Base-by-base conservation (phyloP, 192 early-diverging fungal genomes). In the Entrophospora sp. region DNA sequence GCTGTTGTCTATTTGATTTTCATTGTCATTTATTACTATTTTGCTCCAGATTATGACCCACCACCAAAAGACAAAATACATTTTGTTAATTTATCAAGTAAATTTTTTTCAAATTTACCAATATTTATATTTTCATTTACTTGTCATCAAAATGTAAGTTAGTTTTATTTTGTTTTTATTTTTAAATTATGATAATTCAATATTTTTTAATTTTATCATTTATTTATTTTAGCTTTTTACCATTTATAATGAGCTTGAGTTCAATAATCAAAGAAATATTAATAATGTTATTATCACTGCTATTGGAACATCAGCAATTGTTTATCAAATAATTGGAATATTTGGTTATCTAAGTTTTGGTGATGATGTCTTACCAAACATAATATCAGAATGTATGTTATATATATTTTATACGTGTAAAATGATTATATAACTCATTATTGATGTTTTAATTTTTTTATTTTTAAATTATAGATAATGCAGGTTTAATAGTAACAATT, bases 41-140 rank as follows among this genome's bases (percentile, higher is more conserved):
- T 84, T 46, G 75, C 77, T 9, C 87, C 86, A 8, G 71, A 80
- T 13, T 85, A 77, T 22, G 71, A 74, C 5, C 68, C 81, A n/a
- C 79, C 84, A 22, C 79, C 83, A 3, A 63, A 73, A 31, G 87
- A 84, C 22, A 76, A 84, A 13, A 75, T 91, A 57, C 78, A 81
- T 37, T 34, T 79, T 10, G 69, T 91, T 30, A 74, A 77, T 27
- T 73, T 87, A 73, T 82, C 75, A 13, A 75, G 73, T 32, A 76
- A 79, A 35, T 83, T 90, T 74, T 84, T 92, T 76, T 79, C 84
- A 20, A 81, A 82, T 20, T 71, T 97, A 42, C 97, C 97, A 1
- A 90, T 99, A 30, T 99, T 99, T 83, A 90, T 99, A 18, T 99
- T 99, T 84, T 93, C 93, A 8, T 99, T 96, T 66, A 99, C 97